A percentile compares a stretch with the other conserved stretches of the same genome.
Conservation (phyloP, 495 filamentous ascomycete genomes). For the Neurospora intermedia region DNA sequence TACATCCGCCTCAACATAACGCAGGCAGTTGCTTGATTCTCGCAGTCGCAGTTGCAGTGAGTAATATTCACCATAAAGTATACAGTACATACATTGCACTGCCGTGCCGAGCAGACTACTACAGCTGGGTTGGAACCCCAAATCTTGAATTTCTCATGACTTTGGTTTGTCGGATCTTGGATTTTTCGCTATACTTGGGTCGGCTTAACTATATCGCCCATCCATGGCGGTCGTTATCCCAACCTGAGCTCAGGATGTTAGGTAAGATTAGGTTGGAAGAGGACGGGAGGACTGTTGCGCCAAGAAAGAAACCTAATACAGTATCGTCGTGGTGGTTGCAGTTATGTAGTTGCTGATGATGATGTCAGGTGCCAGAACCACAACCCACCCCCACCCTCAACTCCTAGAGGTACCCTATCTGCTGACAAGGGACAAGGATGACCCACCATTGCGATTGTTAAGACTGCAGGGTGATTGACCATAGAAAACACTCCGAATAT, state of each 20-base stretch:
- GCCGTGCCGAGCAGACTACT: not conserved
- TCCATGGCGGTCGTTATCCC: not conserved
- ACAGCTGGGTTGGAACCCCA: not conserved
- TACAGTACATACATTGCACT: not conserved
- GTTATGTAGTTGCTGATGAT: not conserved
- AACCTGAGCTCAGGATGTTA: not conserved
- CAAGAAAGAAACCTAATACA: not conserved
- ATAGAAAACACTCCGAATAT: no score
- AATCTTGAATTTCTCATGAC: not conserved
- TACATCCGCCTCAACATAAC: not conserved
- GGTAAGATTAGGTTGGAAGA: not conserved
- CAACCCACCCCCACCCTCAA: not conserved
- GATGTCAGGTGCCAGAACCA: not conserved
- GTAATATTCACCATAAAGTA: not conserved
- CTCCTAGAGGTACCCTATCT: no score
- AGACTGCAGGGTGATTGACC: no score
- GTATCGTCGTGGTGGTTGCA: not conserved
- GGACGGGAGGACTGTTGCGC: not conserved
- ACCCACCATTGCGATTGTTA: not conserved
- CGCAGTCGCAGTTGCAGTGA: not conserved
- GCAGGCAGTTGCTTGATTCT: not conserved
- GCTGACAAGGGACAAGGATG: not conserved
- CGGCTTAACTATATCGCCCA: not conserved
- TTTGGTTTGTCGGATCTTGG: not conserved
- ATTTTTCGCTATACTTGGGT: not conserved